Evolutionary conservation across 2,329 filamentous ascomycete genomes (phyloP).

Genomic region (Fusarium staphyleae): DNA sequence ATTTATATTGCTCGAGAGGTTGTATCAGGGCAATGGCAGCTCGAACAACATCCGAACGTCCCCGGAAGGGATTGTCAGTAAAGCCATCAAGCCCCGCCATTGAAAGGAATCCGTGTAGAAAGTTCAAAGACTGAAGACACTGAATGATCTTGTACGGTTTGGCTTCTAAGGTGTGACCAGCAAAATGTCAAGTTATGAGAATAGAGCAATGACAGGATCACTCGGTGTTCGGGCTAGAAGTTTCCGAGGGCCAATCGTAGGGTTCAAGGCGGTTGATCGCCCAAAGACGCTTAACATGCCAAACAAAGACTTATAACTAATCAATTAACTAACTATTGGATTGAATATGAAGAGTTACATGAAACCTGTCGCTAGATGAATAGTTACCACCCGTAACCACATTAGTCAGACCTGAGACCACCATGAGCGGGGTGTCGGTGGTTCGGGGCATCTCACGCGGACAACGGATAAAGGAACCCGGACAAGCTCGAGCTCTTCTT

Average conservation of each 20-base stretch:
- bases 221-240: background rate
- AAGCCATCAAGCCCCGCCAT: constrained; percentile 50
- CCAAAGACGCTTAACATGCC: background rate
- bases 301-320: too few species aligned
- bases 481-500: background rate
- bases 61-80: constrained; percentile 49
- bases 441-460: constrained; percentile 3
- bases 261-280: too few species aligned
- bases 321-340: too few species aligned
- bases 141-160: too few species aligned
- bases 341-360: too few species aligned
- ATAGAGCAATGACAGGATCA: background rate
- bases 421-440: background rate
- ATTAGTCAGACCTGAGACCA: background rate
- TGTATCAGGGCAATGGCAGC: constrained; percentile 46
- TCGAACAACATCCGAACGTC: constrained; percentile 45
- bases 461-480: constrained; percentile 2
- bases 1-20: constrained; percentile 46
- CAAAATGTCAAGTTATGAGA: too few species aligned
- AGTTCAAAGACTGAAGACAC: background rate
- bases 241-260: background rate
- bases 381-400: too few species aligned
- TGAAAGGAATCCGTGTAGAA: background rate
- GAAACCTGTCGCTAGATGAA: too few species aligned
- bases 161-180: too few species aligned